phyloP scores from a whole-genome alignment of 148 eudicot genomes.

The Pouteria glomerata region DNA sequence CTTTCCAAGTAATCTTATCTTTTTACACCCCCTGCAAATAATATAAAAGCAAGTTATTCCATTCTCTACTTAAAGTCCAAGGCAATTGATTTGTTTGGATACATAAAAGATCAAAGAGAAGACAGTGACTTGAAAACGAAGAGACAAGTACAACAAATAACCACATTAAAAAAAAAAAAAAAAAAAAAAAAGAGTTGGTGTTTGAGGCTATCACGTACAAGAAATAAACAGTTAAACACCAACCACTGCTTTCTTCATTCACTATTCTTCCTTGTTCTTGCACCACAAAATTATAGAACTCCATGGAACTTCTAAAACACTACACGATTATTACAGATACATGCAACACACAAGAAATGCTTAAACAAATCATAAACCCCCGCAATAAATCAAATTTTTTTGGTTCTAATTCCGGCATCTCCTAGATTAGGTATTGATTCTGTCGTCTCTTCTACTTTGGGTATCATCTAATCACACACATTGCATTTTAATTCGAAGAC shows the following conservation, averaged over 20 bases:
- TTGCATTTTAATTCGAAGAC: constrained; percentile 1
- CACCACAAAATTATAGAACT: not conserved
- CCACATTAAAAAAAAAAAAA: not conserved
- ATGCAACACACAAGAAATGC: constrained; percentile 5
- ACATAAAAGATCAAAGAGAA: not conserved
- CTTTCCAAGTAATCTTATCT: not conserved
- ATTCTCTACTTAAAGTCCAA: not conserved
- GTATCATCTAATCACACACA: not conserved
- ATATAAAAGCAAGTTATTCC: not conserved
- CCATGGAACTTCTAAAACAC: not conserved
- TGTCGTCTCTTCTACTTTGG: not conserved
- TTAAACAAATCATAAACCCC: not conserved
- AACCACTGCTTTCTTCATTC: too few species aligned
- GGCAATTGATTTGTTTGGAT: not conserved
- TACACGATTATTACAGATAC: not conserved
- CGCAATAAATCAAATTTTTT: not conserved
- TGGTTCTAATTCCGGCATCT: not conserved
- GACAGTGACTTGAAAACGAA: not conserved
- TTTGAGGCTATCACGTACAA: too few species aligned
- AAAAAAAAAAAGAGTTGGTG: not conserved
- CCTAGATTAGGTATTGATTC: not conserved
- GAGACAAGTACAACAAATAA: not conserved
- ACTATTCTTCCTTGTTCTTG: too few species aligned
- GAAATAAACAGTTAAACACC: too few species aligned
- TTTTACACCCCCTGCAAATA: not conserved